Base-by-base conservation (phyloP, 140 eudicot species). In the Stevia rebaudiana region DNA sequence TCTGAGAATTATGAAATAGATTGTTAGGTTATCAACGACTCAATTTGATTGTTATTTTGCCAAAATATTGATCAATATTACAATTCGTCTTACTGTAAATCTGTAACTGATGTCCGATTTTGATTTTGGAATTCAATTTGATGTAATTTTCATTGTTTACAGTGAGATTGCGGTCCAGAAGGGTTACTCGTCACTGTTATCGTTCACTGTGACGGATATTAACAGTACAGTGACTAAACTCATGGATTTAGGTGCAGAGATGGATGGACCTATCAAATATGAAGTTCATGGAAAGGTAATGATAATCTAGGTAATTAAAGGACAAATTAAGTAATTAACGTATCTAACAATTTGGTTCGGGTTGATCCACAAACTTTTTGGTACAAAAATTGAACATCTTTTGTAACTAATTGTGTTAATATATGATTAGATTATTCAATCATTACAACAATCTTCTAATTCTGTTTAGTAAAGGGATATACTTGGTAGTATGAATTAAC, bases 211-310 rank as follows among this genome's bases (percentile, higher is more conserved):
- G 61, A 67, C 86, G 0, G 97, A 92, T 71, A 92, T 92, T 49
- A 92, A 85, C 78, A 76, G 23, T 22, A 74, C 88, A 0, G 90
- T 85, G 56, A 75, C 95, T 24, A 92, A 92, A 60, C 80, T 92
- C 67, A 85, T 92, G 90, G 84, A 79, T 59, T 78, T 92, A 74
- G 97, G 99, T 12, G 99, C 99, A 35, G 97, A 92, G 73, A 68
- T 92, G 76, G 99, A 92, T 69, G 99, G 99, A 6, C 97, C 99
- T 47, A 88, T 92, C 52, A 92, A 88, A 58, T 80, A 88, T 5
- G 99, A 92, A 75, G 84, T 85, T 67, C 95, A 92, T 79, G 99
- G 95, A 44, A 92, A 92, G 99, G 98, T 92, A 72, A 31, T 23
- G 33, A 18, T 19, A 60, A 13, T n/a, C n/a, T n/a, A n/a, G n/a